Conservation (phyloP, 2,329 filamentous ascomycete species). For the Stagonosporopsis chrysanthemi region DNA sequence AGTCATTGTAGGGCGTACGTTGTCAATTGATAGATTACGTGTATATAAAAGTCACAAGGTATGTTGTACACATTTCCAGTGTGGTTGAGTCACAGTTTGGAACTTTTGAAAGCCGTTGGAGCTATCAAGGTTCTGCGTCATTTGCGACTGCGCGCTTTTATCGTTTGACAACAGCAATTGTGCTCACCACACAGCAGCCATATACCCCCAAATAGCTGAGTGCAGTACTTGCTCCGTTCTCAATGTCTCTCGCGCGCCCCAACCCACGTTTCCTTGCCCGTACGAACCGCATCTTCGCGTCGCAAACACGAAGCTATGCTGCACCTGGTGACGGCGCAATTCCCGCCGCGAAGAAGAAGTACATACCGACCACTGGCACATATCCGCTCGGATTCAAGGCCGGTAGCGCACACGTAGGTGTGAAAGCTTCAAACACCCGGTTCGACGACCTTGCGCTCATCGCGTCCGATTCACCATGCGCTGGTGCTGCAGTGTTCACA, state of each 20-base stretch:
- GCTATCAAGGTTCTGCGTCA: conserved; percentile 18
- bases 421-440: conserved; percentile 90
- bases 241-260: conserved; percentile 44
- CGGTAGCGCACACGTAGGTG: conserved; percentile 87
- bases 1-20: conserved; percentile 23
- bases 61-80: background rate
- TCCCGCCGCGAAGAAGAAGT: conserved; percentile 85
- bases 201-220: background rate
- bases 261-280: conserved; percentile 38
- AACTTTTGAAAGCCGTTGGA: conserved; percentile 1
- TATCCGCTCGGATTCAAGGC: conserved; percentile 92
- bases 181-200: conserved; percentile 7
- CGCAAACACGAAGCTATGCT: conserved; percentile 63
- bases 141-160: conserved; percentile 12
- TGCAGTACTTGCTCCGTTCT: background rate
- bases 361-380: conserved; percentile 81
- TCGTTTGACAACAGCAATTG: conserved; percentile 5
- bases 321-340: conserved; percentile 66
- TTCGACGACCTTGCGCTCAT: conserved; percentile 92
- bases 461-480: conserved; percentile 83
- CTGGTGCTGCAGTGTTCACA: conserved; percentile 92
- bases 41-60: conserved; percentile 3
- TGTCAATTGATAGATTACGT: conserved; percentile 22
- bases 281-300: conserved; percentile 33
- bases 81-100: background rate